phyloP scores from a whole-genome alignment of 176 grass and related monocot genomes.

The Cenchrus fungigraminus region DNA sequence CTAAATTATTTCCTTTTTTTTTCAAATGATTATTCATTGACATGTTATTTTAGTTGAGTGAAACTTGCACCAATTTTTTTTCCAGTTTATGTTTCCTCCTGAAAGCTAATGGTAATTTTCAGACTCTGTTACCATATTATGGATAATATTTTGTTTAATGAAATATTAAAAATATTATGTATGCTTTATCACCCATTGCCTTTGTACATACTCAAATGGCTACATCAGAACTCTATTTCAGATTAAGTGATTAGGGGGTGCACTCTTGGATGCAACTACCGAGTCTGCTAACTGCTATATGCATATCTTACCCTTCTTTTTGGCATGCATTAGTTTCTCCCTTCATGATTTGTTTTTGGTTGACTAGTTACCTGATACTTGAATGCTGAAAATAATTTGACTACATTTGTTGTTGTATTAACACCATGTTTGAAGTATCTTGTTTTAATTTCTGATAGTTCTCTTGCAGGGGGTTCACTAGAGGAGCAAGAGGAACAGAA shows the following conservation, averaged over 20 bases:
- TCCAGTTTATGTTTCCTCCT: too few relatives aligned
- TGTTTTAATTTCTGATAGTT: conserved; percentile 38
- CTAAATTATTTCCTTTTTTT: not conserved
- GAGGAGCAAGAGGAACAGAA: conserved; percentile 55
- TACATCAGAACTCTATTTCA: not conserved
- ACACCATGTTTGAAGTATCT: conserved; percentile 8
- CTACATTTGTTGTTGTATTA: conserved; percentile 13
- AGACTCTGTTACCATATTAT: too few relatives aligned
- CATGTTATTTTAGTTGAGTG: not conserved
- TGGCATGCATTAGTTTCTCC: not conserved
- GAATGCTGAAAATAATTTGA: conserved; percentile 14
- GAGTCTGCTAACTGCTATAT: not conserved
- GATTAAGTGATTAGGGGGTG: not conserved
- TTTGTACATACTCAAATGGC: not conserved
- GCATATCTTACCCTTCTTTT: not conserved
- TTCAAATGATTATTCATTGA: not conserved
- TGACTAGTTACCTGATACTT: conserved; percentile 22
- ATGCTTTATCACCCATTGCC: not conserved
- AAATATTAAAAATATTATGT: conserved; percentile 22
- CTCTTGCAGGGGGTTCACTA: conserved; percentile 47
- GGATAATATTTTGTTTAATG: not conserved
- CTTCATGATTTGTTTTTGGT: not conserved
- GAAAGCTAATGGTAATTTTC: too few relatives aligned
- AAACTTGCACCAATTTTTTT: too few relatives aligned
- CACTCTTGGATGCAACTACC: conserved; percentile 11